Conservation (phyloP, 768 basidiomycete species). For the Russula olivacea region DNA sequence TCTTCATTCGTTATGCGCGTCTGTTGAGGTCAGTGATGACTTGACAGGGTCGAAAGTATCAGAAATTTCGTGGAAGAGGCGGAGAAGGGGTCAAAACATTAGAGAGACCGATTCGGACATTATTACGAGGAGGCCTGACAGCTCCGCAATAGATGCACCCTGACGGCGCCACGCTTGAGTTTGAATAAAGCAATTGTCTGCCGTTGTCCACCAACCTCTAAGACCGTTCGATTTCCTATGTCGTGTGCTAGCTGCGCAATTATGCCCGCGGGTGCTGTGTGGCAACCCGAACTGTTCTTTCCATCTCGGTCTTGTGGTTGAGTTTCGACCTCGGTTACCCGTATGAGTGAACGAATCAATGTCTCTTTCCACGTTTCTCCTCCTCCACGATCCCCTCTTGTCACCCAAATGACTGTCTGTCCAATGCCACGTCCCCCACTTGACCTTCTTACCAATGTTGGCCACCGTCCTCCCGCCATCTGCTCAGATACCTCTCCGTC, state of each 20-base stretch:
- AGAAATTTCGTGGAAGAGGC: slow-evolving; percentile 75
- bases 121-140: background rate
- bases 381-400: background rate
- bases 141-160: slow-evolving; percentile 4
- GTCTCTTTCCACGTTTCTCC: background rate
- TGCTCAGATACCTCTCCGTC: slow-evolving; percentile 20
- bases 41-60: slow-evolving; percentile 59
- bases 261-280: background rate
- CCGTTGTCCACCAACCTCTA: background rate
- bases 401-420: background rate
- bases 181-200: slow-evolving; percentile 3
- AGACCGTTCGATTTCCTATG: background rate
- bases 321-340: background rate
- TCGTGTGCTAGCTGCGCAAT: background rate
- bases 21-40: slow-evolving; percentile 34
- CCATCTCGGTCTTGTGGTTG: background rate
- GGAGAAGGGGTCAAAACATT: slow-evolving; percentile 59
- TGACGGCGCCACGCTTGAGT: background rate
- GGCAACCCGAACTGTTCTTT: too few species aligned
- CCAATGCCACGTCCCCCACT: slow-evolving; percentile 2
- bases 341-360: background rate
- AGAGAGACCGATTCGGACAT: slow-evolving; percentile 34
- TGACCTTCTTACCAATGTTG: slow-evolving; percentile 32
- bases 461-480: slow-evolving; percentile 28
- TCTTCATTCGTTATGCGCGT: slow-evolving; percentile 19